Base-by-base conservation (phyloP, 2,329 filamentous ascomycete genomes). In the Eurotiales sp. region DNA sequence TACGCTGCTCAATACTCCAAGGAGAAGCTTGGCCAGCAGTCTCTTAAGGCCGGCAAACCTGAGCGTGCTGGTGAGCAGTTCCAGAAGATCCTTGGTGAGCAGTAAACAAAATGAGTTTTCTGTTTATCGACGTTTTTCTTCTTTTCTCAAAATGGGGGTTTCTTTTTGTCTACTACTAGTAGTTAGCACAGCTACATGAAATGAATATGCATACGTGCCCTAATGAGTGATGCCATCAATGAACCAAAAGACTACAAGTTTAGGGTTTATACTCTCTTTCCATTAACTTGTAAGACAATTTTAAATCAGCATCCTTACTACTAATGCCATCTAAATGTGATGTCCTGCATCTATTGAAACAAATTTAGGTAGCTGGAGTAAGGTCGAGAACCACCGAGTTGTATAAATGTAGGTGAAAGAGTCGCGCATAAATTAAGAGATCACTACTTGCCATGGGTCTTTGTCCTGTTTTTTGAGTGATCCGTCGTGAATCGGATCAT, bases 1-100 rank as follows among this genome's bases (percentile, higher is more conserved):
- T 99, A 99, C 79, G 92, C 93, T 64, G 81, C 86, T 66, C 85
- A 88, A 58, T 99, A 95, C 79, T 80, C 85, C 65, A 89, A 95
- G 83, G 83, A 90, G 69, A 87, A 90, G 78, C 75, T 93, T 54
- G 89, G 89, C 62, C 81, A 86, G 75, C 76, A 84, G 77, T 81
- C 84, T 75, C 65, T 82, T 59, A 76, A 83, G 59, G 68, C 72
- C 53, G 78, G 75, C 63, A 87, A 89, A 82, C 81, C 84, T 53
- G 70, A 76, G 68, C 69, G 65, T 59, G 72, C 75, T 59, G 73
- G 74, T 56, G 74, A 77, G 66, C 66, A 70, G 55, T 85, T 84
- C 77, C 64, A 72, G 51, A 66, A 71, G 61, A 72, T 76, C 61
- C 66, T 81, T 60, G 64, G 72, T 64, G 76, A 80, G 68, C 70